These are phyloP conservation scores for Begonia loranthoides DNA, from an alignment of 306 rosid genomes.

Conservation along the genomic window DNA sequence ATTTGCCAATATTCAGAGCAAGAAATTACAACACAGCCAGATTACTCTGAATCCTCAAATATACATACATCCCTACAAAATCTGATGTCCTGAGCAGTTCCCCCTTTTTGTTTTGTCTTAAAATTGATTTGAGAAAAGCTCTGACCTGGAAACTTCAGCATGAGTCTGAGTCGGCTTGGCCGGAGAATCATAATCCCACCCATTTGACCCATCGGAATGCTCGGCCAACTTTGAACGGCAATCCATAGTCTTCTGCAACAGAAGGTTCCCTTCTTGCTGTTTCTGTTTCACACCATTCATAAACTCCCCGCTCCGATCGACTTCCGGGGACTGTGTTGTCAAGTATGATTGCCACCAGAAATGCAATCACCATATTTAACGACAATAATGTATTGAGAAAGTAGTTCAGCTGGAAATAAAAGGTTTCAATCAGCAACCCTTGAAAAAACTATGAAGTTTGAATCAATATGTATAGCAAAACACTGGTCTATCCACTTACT, in stretches of 20 bases:
- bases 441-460: not conserved
- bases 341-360: conserved; percentile 72
- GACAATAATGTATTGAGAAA: conserved; percentile 67
- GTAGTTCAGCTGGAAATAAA: conserved; percentile 54
- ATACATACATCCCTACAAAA: conserved; percentile 4
- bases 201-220: conserved; percentile 94
- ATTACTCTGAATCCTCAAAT: conserved; percentile 10
- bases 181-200: conserved; percentile 48
- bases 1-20: too few relatives aligned
- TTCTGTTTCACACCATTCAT: conserved; percentile 82
- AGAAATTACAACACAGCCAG: conserved; percentile 11
- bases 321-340: conserved; percentile 98
- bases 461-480: conserved; percentile 8
- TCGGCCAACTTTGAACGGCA: conserved; percentile 79
- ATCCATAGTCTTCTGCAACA: conserved; percentile 59
- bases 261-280: conserved; percentile 75
- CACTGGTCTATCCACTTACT: conserved; percentile 27
- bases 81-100: not conserved
- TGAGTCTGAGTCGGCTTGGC: not conserved
- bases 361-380: conserved; percentile 79
- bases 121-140: not conserved
- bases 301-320: conserved; percentile 86
- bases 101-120: conserved; percentile 5
- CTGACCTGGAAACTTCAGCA: not conserved
- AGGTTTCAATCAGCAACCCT: not conserved